Base-by-base conservation (phyloP, 192 early-diverging fungal species). In the Rhizophagus sp. region DNA sequence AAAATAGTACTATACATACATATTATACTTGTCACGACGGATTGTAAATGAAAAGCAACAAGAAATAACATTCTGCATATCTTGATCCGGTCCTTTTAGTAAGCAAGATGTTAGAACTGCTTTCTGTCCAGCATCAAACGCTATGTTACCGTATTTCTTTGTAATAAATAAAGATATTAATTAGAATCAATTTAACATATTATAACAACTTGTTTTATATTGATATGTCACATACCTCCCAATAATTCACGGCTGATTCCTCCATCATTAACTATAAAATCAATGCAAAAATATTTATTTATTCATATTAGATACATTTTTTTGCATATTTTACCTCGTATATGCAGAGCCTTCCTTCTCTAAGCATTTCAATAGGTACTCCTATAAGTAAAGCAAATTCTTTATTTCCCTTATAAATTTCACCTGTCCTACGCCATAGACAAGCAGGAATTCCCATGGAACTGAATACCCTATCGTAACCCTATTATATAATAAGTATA, bases 41-140 rank as follows among this genome's bases (percentile, higher is more conserved):
- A 98, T 96, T 0, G 97, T 98, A 82, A 98, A 98, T 34, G 94
- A 96, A 79, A 97, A 97, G 82, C 96, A 97, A 85, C 96, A 98
- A 22, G 89, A 90, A 65, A 92, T 88, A 3, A 86, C 86, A 67
- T 78, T 87, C 47, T 84, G 86, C 67, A 80, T 86, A 33, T 87
- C 85, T 22, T 80, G 87, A 50, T 90, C 86, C 0, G 88, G 88
- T 74, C 91, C 88, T 62, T 88, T 87, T 80, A 98, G 85, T 67
- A 98, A 86, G 70, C 97, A 98, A 11, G 94, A 94, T 13, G 97
- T 98, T 79, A 98, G 83, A 3, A 98, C 96, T 0, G 97, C 97
- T 83, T 98, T 98, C 85, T 98, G 97, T 7, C 93, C 93, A 12
- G 95, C 92, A 86, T 98, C 96, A 84, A 98, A 98, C 3, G 97